phyloP scores from a whole-genome alignment of 306 rosid species.

The Dalbergia cultrata region DNA sequence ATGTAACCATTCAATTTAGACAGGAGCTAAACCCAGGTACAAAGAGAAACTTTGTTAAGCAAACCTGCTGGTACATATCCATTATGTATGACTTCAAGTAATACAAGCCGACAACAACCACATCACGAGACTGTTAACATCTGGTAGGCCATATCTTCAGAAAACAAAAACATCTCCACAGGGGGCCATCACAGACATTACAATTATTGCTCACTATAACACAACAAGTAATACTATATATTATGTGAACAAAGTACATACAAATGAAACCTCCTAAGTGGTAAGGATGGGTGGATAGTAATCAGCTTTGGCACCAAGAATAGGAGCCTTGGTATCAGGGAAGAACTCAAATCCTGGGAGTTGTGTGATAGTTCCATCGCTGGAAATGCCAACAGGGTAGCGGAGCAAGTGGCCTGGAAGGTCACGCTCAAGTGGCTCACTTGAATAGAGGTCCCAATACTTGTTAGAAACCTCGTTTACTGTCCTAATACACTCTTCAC shows the following conservation, averaged over 20 bases:
- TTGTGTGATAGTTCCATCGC: constrained; percentile 58
- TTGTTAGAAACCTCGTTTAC: constrained; percentile 67
- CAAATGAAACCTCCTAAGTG: constrained; percentile 52
- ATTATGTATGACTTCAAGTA: background rate
- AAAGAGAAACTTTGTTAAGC: background rate
- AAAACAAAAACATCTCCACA: background rate
- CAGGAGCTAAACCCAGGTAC: background rate
- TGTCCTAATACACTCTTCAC: constrained; percentile 54
- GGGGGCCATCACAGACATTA: background rate
- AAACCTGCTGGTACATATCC: background rate
- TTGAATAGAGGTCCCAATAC: constrained; percentile 70
- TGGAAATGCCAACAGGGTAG: constrained; percentile 60
- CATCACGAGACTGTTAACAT: constrained; percentile 18
- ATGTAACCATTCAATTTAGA: too few species aligned
- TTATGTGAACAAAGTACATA: constrained; percentile 32
- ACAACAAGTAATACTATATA: too few species aligned
- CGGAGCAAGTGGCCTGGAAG: constrained; percentile 75
- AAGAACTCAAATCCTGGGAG: constrained; percentile 67
- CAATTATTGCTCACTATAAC: constrained; percentile 10
- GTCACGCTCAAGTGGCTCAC: constrained; percentile 60
- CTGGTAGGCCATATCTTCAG: background rate
- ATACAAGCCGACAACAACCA: constrained; percentile 9
- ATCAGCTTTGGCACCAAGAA: constrained; percentile 67
- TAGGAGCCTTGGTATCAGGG: constrained; percentile 73
- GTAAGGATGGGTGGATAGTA: constrained; percentile 77